phyloP scores from a whole-genome alignment of 1,284 basidiomycete species.

The Pascua sp. region DNA sequence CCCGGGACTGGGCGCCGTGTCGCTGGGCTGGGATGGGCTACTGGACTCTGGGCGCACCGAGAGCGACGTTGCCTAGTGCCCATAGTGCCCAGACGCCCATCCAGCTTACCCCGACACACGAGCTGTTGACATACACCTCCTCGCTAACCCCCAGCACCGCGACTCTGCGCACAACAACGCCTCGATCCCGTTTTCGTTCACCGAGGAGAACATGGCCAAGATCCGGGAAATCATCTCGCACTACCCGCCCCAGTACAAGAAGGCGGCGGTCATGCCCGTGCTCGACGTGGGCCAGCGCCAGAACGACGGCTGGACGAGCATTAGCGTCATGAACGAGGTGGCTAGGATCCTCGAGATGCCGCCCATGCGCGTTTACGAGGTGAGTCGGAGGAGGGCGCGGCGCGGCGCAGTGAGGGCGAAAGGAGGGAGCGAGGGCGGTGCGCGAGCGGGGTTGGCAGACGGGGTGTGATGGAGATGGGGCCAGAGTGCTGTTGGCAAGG shows the following conservation, averaged over 20 bases:
- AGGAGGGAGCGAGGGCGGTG: too few relatives aligned
- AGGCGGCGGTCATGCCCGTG: slow-evolving; percentile 93
- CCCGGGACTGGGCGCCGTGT: background rate
- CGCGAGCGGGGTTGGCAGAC: too few relatives aligned
- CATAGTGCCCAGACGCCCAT: too few relatives aligned
- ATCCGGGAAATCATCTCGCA: slow-evolving; percentile 85
- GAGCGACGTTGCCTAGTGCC: too few relatives aligned
- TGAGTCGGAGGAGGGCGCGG: slow-evolving; percentile 18
- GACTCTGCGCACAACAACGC: slow-evolving; percentile 92
- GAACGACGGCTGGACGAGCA: slow-evolving; percentile 98
- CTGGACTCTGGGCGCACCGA: background rate
- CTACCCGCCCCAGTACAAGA: slow-evolving; percentile 97
- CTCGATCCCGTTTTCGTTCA: slow-evolving; percentile 88
- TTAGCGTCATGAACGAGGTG: slow-evolving; percentile 98
- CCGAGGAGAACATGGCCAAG: slow-evolving; percentile 71
- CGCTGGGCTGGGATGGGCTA: background rate
- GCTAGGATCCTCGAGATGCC: slow-evolving; percentile 90
- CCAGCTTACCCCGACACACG: too few relatives aligned
- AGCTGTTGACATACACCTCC: background rate
- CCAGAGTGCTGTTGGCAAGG: too few relatives aligned
- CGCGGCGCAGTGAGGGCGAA: background rate
- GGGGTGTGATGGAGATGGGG: too few relatives aligned
- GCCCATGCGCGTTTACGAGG: slow-evolving; percentile 97
- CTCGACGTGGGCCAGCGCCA: slow-evolving; percentile 95
- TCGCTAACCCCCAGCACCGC: slow-evolving; percentile 63